phyloP scores from a whole-genome alignment of 176 grass and related monocot genomes.

The Cymbopogon citratus region DNA sequence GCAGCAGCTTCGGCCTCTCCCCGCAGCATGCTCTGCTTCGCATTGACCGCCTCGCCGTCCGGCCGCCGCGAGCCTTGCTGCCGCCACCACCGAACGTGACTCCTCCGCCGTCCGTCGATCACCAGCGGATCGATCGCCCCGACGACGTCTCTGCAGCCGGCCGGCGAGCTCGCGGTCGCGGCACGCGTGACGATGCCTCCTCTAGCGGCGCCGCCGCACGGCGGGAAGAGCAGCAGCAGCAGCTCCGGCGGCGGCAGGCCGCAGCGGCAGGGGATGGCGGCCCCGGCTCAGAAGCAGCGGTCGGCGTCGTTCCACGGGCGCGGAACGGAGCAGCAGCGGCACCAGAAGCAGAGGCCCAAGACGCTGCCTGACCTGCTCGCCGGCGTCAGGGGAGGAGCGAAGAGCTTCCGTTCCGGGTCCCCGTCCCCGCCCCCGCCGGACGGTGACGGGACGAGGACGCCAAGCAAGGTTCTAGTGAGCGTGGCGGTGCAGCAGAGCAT shows the following conservation, averaged over 20 bases:
- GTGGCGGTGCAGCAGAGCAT: conserved; percentile 73
- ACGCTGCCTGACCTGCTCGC: conserved; percentile 68
- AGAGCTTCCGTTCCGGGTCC: not conserved
- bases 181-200: conserved; percentile 32
- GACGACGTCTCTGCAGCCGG: not conserved
- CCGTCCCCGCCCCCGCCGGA: not conserved
- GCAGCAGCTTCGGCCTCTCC: not conserved
- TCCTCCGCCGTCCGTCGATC: not conserved
- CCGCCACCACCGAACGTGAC: conserved; percentile 12
- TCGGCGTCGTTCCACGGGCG: conserved; percentile 64
- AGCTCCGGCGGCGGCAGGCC: not conserved
- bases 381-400: conserved; percentile 2
- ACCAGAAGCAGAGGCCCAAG: conserved; percentile 48
- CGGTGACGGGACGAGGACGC: conserved; percentile 33
- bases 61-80: not conserved
- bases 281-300: not conserved
- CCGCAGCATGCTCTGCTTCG: conserved; percentile 24
- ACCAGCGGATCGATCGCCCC: not conserved
- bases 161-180: not conserved
- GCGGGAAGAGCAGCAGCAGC: conserved; percentile 2
- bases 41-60: not conserved
- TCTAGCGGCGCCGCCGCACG: not conserved
- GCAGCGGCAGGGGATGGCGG: not conserved
- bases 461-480: conserved; percentile 71
- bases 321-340: conserved; percentile 16